Base-by-base conservation (phyloP, 345 rosid species). In the Eucalyptus virginea region DNA sequence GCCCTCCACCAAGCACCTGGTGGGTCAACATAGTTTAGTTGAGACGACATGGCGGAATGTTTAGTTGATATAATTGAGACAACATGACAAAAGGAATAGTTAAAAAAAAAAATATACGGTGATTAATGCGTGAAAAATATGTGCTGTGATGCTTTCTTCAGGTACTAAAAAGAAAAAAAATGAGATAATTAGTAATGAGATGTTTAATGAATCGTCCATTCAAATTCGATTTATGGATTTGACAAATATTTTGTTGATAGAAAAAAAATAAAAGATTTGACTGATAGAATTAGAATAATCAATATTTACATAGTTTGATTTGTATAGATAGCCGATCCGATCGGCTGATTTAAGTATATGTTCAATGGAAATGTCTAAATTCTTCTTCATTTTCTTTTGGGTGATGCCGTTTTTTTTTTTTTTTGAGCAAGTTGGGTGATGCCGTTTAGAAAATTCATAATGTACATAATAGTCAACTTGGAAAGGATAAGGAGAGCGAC, bases 71-170 rank as follows among this genome's bases (percentile, higher is more conserved):
- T 34, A 34, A 34, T 69, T 19, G 12, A 34, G 24, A 72, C 23
- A 18, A 23, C 60, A 54, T 56, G 30, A 56, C 14, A 23, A 24
- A 72, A 72, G 3, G 5, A 5, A 37, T 6, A 24, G 15, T 24
- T 23, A 17, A n/a, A 9, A 14, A 12, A 30, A n/a, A 30, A 1
- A 30, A 62, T 11, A 62, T 6, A 17, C 8, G 32, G 16, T 13
- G 2, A n/a, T 15, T 1, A 2, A 7, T 6, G 0, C 1, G 3
- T n/a, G 10, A 65, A 65, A n/a, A n/a, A 3, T 14, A 14, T 9
- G 12, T 9, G 42, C 6, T 19, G 24, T 3, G 10, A 52, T 52
- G 56, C 56, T 2, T 52, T 52, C 56, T 52, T 67, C 5, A 2
- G 2, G 26, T 26, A 8, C 26, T 52, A 19, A 52, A 52, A 52